Evolutionary conservation across 441 rosid species (phyloP), one percentile per base, ranked within the genome.

Genomic region (Mallotus repandus): DNA sequence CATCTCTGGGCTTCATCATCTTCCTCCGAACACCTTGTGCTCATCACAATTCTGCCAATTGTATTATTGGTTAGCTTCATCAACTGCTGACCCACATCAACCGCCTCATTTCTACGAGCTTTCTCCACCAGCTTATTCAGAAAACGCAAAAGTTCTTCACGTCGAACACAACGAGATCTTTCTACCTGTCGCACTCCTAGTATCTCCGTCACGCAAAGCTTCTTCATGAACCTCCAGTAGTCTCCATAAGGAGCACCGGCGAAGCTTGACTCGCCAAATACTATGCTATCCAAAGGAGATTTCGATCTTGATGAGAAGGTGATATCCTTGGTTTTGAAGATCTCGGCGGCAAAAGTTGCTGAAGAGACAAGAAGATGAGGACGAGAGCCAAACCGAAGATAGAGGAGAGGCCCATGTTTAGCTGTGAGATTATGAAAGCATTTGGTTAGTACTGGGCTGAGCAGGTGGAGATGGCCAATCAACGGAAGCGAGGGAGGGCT

Each of bases 181-280:
- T 81, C 84, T 1, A 86, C 74, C 21, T 76, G 80, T 43, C 61
- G 76, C 6, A 73, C 9, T 0, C 77, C 80, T 1, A 83, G 86
- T 58, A 86, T 69, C 8, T 83, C 74, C 15, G 80, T 81, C 70
- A 78, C 73, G 73, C 80, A 82, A 1, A 84, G 71, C 54, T 86
- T 86, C 78, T 82, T 86, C 89, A 87, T 77, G 81, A 86, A 83
- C 72, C 61, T 81, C 88, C 89, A 84, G 72, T 82, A 84, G 8
- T 81, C 82, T 54, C 83, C 87, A 66, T 86, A 82, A 15, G 80
- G 84, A 11, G 83, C 81, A 57, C 78, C 41, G 66, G 55, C 5
- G 35, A 87, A 81, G 13, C 89, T 79, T 16, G 69, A 69, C 10
- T 74, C 67, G 14, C 84, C 87, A 57, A 78, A 81, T 15, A 75